phyloP scores from a whole-genome alignment of 805 yeast genomes.

The Yamadazyma nakazawae region DNA sequence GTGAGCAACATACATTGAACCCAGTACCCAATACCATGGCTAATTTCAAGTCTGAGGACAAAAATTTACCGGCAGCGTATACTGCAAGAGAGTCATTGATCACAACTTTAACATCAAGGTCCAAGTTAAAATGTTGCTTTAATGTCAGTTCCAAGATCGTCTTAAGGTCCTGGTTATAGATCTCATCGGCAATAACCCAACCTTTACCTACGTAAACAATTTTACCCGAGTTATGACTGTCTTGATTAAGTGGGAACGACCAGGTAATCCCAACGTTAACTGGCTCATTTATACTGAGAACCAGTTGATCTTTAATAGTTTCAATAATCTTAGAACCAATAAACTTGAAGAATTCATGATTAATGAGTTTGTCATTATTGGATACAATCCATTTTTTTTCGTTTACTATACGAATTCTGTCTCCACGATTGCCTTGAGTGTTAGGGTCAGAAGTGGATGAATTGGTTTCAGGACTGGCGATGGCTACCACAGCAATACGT shows the following conservation, averaged over 20 bases:
- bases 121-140: conserved; percentile 18
- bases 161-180: conserved; percentile 41
- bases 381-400: conserved; percentile 38
- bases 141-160: conserved; percentile 37
- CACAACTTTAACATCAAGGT: conserved; percentile 41
- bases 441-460: conserved; percentile 8
- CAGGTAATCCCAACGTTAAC: conserved; percentile 16
- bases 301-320: conserved; percentile 8
- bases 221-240: conserved; percentile 40
- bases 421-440: conserved; percentile 11
- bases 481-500: conserved; percentile 38
- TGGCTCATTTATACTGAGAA: conserved; percentile 7
- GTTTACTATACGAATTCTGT: conserved; percentile 25
- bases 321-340: conserved; percentile 33
- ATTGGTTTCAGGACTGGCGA: conserved; percentile 10
- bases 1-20: conserved; percentile 49
- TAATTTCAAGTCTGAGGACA: conserved; percentile 34
- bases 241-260: conserved; percentile 50
- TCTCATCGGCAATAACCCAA: conserved; percentile 43
- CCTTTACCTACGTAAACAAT: conserved; percentile 63
- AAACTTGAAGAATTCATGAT: conserved; percentile 40
- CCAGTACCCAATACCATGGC: conserved; percentile 73
- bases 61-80: conserved; percentile 49
- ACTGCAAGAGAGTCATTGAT: conserved; percentile 69
- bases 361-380: conserved; percentile 38